These are phyloP conservation scores for Misopates orontium DNA, from an alignment of 257 asterid species.

Conservation along the genomic window DNA sequence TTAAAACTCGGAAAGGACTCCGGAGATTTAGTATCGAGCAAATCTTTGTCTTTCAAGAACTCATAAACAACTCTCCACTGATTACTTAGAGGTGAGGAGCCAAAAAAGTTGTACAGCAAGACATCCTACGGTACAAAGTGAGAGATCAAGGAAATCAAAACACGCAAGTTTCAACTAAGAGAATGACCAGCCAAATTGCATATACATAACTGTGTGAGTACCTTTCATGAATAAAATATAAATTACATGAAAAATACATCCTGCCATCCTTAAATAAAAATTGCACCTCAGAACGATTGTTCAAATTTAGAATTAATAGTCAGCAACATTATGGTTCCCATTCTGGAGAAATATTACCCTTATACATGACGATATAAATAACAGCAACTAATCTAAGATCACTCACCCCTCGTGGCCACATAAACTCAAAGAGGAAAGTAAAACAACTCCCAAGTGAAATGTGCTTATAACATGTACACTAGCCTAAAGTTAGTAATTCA, in stretches of 20 bases:
- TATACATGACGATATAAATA: too few species aligned
- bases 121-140: slow-evolving; percentile 52
- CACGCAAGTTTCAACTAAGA: slow-evolving; percentile 3
- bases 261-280: too few species aligned
- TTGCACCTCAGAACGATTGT: too few species aligned
- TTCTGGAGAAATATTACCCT: not conserved
- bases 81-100: slow-evolving; percentile 57
- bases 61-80: slow-evolving; percentile 75
- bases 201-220: too few species aligned
- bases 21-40: slow-evolving; percentile 36
- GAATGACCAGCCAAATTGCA: not conserved
- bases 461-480: too few species aligned
- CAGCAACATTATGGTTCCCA: not conserved
- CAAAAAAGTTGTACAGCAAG: slow-evolving; percentile 58
- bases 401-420: too few species aligned
- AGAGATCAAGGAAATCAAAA: not conserved
- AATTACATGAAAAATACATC: not conserved
- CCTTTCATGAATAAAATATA: not conserved
- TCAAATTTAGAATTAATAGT: too few species aligned
- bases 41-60: slow-evolving; percentile 44
- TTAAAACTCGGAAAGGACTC: slow-evolving; percentile 49
- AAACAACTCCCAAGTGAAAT: too few species aligned
- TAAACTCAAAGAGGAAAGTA: too few species aligned
- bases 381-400: too few species aligned
- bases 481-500: too few species aligned